A percentile compares a stretch with the other conserved stretches of the same genome.
phyloP scores from a whole-genome alignment of 768 basidiomycete species.

The Pleurotus sapidus region DNA sequence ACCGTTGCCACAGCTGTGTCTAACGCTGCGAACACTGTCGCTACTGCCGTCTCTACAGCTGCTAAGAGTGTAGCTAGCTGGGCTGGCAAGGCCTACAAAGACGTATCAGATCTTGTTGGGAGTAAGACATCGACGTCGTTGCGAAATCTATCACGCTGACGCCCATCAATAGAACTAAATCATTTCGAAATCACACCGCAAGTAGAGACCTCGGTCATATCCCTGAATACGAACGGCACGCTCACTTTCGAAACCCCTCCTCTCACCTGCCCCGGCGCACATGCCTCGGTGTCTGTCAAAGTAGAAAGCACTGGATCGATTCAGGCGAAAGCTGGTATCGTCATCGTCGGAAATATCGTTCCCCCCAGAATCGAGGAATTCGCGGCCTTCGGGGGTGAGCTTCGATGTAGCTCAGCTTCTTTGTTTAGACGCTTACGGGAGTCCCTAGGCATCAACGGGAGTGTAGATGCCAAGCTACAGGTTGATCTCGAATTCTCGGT shows the following conservation, averaged over 20 bases:
- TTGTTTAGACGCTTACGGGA: neutral
- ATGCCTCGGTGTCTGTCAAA: neutral
- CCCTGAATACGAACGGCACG: neutral
- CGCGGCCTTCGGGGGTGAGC: neutral
- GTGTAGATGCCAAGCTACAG: neutral
- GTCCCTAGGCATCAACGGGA: neutral
- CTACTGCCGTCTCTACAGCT: neutral
- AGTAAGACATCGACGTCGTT: neutral
- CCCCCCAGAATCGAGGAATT: neutral
- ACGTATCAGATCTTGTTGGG: neutral
- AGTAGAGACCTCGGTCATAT: neutral
- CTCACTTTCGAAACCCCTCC: neutral
- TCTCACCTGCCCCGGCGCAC: neutral
- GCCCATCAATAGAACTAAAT: neutral
- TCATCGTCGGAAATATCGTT: neutral
- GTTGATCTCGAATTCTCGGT: neutral
- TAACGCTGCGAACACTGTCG: neutral
- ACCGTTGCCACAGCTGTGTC: neutral
- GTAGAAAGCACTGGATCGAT: neutral
- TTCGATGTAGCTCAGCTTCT: neutral
- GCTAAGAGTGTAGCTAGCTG: neutral
- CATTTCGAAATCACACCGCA: neutral
- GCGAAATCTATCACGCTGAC: neutral
- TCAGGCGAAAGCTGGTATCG: neutral
- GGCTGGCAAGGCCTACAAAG: neutral